These are phyloP conservation scores for Ampelocalamus luodianensis DNA, from an alignment of 176 grass and related monocot species.

Conservation along the genomic window DNA sequence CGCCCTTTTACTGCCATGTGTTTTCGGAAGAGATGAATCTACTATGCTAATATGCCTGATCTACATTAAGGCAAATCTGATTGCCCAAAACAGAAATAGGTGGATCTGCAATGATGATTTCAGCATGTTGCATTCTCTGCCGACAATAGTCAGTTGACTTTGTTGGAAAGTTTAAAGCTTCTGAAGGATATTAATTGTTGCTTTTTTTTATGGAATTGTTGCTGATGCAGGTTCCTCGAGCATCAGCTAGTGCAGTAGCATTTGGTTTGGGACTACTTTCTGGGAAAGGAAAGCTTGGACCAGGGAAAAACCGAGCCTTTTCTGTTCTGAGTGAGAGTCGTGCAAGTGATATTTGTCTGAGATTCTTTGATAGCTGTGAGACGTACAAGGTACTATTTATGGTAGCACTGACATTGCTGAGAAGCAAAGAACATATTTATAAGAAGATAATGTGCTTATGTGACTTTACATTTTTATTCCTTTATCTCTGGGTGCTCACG, in stretches of 20 bases:
- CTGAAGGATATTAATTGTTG: slow-evolving; percentile 7
- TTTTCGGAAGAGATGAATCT: not conserved
- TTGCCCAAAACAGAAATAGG: not conserved
- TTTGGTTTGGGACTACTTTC: slow-evolving; percentile 91
- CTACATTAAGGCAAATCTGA: not conserved
- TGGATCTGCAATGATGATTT: not conserved
- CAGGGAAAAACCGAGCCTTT: slow-evolving; percentile 75
- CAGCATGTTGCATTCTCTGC: not conserved
- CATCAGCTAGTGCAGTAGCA: slow-evolving; percentile 94
- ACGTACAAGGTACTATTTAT: slow-evolving; percentile 83
- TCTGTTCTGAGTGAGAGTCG: slow-evolving; percentile 91
- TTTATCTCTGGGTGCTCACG: not conserved
- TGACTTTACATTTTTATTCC: not conserved
- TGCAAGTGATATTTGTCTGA: slow-evolving; percentile 92
- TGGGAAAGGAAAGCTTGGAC: slow-evolving; percentile 90
- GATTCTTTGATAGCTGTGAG: slow-evolving; percentile 81
- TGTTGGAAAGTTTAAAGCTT: not conserved
- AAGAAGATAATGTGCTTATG: not conserved
- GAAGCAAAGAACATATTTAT: not conserved
- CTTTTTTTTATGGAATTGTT: slow-evolving; percentile 23
- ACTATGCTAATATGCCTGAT: slow-evolving; percentile 12
- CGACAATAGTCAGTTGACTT: not conserved
- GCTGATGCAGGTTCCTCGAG: slow-evolving; percentile 78
- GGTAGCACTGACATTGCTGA: slow-evolving; percentile 5
- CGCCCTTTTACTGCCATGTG: not conserved